Evolutionary conservation across 2,329 filamentous ascomycete genomes (phyloP), one percentile per base, ranked within the genome.

Genomic region (Stromatinia cepivora): DNA sequence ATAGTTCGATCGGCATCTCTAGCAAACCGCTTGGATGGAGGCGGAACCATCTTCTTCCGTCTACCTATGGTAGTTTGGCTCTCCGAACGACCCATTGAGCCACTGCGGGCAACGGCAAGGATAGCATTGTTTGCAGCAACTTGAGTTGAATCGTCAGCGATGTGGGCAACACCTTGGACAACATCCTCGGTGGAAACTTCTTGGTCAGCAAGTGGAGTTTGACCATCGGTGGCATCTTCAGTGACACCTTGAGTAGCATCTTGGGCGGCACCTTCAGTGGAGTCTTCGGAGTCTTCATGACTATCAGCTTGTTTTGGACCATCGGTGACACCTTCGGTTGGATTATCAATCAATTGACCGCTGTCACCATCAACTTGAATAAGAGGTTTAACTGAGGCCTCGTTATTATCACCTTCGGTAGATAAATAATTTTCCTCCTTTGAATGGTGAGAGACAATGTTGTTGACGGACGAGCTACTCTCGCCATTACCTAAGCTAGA

Each of bases 21-120:
- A 52, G 61, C 61, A 45, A 52, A 63, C 9, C 46, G 61, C 31
- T 48, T 63, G 17, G 46, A 39, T 9, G 61, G 61, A 15, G 48
- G 46, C 9, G 48, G 31, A 17, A 36, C 46, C 61, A 63, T 63
- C 28, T 7, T 50, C n/a, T 34, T 50, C 15, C 25, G 17, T 36
- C 61, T 20, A 20, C 31, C 59, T 7, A 63, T 25, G 1, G 61
- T 63, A 7, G 46, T 50, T 34, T 63, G 61, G 0, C 61, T 63
- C 34, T 63, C 61, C 13, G 61, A 63, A 7, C 61, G 31, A 25
- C n/a, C 61, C 13, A 63, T 63, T 25, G 46, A 4, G 11, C 31
- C n/a, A n/a, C 22, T 20, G 5, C 28, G 15, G 11, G 31, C 46
- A n/a, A 63, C 17, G 20, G 22, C 34, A 28, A 20, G 31, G 36